Conservation (phyloP, 2,329 filamentous ascomycete species). For the Claviceps humidiphila region DNA sequence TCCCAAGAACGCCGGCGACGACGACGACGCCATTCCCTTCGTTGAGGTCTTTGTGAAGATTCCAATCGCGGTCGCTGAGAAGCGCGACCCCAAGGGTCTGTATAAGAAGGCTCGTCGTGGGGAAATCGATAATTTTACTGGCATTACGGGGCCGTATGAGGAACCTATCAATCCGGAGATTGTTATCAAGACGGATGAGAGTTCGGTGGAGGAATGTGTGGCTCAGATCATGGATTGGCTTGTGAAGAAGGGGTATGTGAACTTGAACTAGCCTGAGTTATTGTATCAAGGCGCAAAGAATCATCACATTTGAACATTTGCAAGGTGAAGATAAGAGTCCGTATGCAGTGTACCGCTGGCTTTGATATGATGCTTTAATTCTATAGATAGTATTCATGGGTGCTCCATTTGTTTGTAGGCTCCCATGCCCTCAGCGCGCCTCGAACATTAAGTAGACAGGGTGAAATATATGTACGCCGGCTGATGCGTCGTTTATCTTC, state of each 20-base stretch:
- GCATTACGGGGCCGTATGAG: conserved; percentile 91
- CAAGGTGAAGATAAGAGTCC: not conserved
- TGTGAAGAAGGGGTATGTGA: conserved; percentile 46
- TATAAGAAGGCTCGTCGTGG: conserved; percentile 95
- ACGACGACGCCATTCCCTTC: conserved; percentile 68
- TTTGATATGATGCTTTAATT: not conserved
- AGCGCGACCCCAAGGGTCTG: conserved; percentile 90
- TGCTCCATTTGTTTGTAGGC: not conserved
- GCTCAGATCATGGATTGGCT: conserved; percentile 71
- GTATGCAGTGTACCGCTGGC: too few species aligned
- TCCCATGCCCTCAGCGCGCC: not conserved
- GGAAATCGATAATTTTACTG: conserved; percentile 94
- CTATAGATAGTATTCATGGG: not conserved
- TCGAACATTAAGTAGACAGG: conserved; percentile 6
- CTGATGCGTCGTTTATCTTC: too few species aligned
- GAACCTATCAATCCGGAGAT: conserved; percentile 77
- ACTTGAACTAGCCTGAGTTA: conserved; percentile 9
- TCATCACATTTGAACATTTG: not conserved
- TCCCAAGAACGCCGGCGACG: conserved; percentile 28
- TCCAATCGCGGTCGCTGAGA: conserved; percentile 79
- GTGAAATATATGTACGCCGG: too few species aligned
- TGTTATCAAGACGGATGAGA: conserved; percentile 68
- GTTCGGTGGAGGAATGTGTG: conserved; percentile 79
- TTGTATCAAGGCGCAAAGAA: not conserved
- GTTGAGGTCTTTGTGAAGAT: conserved; percentile 92